Evolutionary conservation across 2,329 filamentous ascomycete species (phyloP).

Genomic region (Colletotrichum eleusines): DNA sequence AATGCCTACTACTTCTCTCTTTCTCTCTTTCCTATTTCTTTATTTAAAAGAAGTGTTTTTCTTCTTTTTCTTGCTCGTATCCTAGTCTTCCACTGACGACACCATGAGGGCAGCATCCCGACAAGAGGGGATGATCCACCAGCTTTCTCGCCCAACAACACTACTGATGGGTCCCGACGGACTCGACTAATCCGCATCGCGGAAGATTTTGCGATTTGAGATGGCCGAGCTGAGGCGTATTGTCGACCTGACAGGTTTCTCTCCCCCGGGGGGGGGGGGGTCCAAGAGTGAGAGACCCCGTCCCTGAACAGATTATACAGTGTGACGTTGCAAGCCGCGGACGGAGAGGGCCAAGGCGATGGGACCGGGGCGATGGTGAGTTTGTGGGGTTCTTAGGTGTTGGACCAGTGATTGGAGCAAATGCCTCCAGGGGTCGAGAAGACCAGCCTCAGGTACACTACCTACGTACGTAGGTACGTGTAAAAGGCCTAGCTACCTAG

Average conservation of each 20-base stretch:
- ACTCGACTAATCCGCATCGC: constrained; percentile 23
- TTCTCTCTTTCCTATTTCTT: background rate
- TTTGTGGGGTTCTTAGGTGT: constrained; percentile 24
- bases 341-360: constrained; percentile 10
- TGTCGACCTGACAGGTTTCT: constrained; percentile 26
- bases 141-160: constrained; percentile 21
- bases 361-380: background rate
- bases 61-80: background rate
- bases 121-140: constrained; percentile 14
- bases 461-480: no score
- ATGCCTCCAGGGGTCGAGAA: constrained; percentile 11
- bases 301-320: constrained; percentile 27
- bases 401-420: constrained; percentile 26
- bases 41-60: background rate
- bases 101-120: constrained; percentile 14
- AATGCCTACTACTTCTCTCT: background rate
- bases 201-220: constrained; percentile 26
- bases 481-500: no score
- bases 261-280: background rate
- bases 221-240: constrained; percentile 31
- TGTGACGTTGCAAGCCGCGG: constrained; percentile 25
- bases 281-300: no score
- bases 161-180: constrained; percentile 13
- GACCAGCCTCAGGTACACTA: background rate
- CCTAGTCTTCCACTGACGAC: constrained; percentile 19